Conservation (phyloP, 2,329 filamentous ascomycete genomes). For the Cladosporium phlei region DNA sequence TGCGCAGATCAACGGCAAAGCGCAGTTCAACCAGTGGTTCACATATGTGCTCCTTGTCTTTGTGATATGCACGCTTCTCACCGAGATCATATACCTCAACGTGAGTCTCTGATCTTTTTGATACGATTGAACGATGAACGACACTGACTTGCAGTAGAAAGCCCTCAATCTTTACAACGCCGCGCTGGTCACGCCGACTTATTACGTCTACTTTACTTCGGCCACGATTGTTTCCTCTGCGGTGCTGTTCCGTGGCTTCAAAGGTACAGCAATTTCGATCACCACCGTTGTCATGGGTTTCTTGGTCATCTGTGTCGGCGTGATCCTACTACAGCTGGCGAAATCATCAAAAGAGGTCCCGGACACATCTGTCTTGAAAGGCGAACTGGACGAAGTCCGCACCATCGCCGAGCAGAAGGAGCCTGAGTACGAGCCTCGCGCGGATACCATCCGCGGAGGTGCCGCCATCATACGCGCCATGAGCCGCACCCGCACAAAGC, state of each 20-base stretch:
- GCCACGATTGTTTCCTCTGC: slow-evolving; percentile 92
- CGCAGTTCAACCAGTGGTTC: slow-evolving; percentile 98
- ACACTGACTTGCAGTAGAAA: slow-evolving; percentile 63
- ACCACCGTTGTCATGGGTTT: slow-evolving; percentile 90
- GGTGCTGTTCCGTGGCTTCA: slow-evolving; percentile 89
- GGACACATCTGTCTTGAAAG: slow-evolving; percentile 84
- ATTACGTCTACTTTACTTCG: slow-evolving; percentile 97
- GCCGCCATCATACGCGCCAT: slow-evolving; percentile 82
- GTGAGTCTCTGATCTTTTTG: slow-evolving; percentile 52
- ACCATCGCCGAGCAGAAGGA: slow-evolving; percentile 94
- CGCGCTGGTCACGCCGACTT: slow-evolving; percentile 92
- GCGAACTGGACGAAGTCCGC: slow-evolving; percentile 89
- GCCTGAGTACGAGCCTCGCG: slow-evolving; percentile 92
- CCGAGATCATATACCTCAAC: slow-evolving; percentile 93
- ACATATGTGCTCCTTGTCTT: slow-evolving; percentile 88
- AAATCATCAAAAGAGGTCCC: slow-evolving; percentile 98
- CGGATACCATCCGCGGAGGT: slow-evolving; percentile 87
- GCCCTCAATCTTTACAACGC: slow-evolving; percentile 95
- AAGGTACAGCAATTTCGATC: slow-evolving; percentile 75
- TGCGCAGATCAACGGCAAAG: slow-evolving; percentile 72
- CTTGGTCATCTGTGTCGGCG: slow-evolving; percentile 85
- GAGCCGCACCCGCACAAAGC: slow-evolving; percentile 68
- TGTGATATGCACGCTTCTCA: slow-evolving; percentile 80
- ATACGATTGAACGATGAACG: too few species aligned
- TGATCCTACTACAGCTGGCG: slow-evolving; percentile 89